Base-by-base conservation (phyloP, 2,329 filamentous ascomycete species). In the Cercospora zeina region DNA sequence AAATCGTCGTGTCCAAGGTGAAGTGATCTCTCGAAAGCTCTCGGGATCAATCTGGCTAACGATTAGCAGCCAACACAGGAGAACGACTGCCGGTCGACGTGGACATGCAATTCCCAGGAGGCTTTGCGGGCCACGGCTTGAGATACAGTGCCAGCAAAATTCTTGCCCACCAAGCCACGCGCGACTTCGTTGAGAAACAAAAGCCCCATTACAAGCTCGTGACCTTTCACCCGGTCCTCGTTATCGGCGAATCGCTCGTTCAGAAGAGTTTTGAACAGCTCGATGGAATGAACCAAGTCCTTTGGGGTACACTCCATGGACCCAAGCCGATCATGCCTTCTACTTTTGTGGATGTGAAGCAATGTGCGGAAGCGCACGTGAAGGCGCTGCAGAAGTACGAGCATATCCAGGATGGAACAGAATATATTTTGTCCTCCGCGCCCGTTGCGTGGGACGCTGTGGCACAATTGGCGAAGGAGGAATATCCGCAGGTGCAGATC, bases 351-450 rank as follows among this genome's bases (percentile, higher is more conserved):
- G 68, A 74, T 24, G 68, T 74, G 3, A 55, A 63, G n/a, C 69
- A 74, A 39, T 69, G 73, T 19, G 70, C 71, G 1, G 49, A 64
- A 24, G 69, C 68, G 21, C 72, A 74, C 36, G 19, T 74, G 9
- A 64, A 57, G 34, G 70, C 69, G 27, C 51, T 64, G 31, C 45
- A 62, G 19, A 62, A n/a, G 27, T 56, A 57, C 9, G 45, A 63
- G 11, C 1, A 31, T 1, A 42, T 67, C 4, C 24, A 59, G 14
- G 58, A 57, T 4, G 65, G 62, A 8, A 64, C 64, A 14, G 65
- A 65, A 34, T 69, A 69, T 54, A 57, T 63, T 8, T 31, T 63
- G 4, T 61, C 58, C n/a, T 27, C 54, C 10, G 54, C 34, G 7
- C 31, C 16, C 0, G 63, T 64, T 21, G 60, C 62, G 2, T 72